These are phyloP conservation scores for Nigrospora sphaerica DNA, from an alignment of 2,329 filamentous ascomycete genomes.

Conservation along the genomic window DNA sequence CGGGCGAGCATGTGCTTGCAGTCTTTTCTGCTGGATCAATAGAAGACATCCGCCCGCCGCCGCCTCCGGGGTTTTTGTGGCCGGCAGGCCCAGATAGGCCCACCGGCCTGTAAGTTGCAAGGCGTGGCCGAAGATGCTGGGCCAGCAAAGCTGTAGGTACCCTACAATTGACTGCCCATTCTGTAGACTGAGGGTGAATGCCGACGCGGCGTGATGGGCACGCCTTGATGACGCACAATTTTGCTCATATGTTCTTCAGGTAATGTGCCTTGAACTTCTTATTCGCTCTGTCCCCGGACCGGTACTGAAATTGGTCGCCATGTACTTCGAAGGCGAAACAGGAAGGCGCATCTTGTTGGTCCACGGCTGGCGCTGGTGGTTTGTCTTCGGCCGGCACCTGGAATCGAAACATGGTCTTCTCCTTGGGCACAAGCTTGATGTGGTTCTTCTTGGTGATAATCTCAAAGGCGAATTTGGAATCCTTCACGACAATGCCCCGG, in stretches of 20 bases:
- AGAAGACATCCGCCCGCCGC: too few relatives aligned
- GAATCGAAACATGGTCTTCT: conserved; percentile 79
- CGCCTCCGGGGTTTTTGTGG: too few relatives aligned
- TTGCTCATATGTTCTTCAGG: conserved; percentile 59
- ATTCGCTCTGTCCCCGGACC: conserved; percentile 77
- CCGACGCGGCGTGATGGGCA: too few relatives aligned
- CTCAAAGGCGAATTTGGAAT: conserved; percentile 81
- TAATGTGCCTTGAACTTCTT: conserved; percentile 89
- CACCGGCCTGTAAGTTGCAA: too few relatives aligned
- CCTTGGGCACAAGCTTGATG: conserved; percentile 80
- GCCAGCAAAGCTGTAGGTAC: too few relatives aligned
- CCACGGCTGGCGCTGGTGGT: not conserved
- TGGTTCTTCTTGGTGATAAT: conserved; percentile 66
- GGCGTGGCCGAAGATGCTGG: too few relatives aligned
- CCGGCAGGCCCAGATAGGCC: too few relatives aligned
- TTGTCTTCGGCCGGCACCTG: conserved; percentile 43
- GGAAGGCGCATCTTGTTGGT: conserved; percentile 12
- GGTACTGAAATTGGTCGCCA: conserved; percentile 78
- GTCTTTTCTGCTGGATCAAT: too few relatives aligned
- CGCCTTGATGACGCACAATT: too few relatives aligned
- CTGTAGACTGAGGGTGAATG: too few relatives aligned
- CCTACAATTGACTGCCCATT: too few relatives aligned
- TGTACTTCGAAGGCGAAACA: conserved; percentile 75
- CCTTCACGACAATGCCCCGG: conserved; percentile 79
- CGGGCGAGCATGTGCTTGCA: too few relatives aligned